Evolutionary conservation across 345 rosid genomes (phyloP).

Genomic region (Gossypium stocksii): DNA sequence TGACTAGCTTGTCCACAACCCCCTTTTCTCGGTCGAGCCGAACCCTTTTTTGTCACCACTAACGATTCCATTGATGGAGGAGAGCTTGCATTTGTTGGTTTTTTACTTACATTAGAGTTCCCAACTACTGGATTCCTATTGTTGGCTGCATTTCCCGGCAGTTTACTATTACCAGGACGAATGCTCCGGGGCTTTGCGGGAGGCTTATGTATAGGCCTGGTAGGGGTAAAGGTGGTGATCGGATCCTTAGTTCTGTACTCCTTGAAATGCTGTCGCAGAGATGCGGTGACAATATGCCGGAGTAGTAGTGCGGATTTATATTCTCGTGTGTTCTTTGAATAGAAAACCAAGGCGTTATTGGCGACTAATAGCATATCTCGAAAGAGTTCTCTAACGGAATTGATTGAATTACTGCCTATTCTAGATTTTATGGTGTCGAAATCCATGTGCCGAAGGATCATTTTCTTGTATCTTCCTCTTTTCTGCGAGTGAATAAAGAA

Average conservation of each 20-base stretch:
- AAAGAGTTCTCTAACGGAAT: constrained; percentile 56
- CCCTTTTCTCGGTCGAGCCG: constrained; percentile 29
- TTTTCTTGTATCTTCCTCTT: constrained; percentile 81
- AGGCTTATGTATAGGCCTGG: constrained; percentile 28
- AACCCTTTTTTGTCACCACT: constrained; percentile 24
- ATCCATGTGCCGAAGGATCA: constrained; percentile 69
- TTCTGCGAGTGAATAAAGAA: constrained; percentile 42
- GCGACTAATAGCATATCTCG: constrained; percentile 68
- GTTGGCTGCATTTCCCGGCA: constrained; percentile 19
- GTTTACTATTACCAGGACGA: constrained; percentile 26
- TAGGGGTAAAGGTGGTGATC: constrained; percentile 19
- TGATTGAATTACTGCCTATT: constrained; percentile 35
- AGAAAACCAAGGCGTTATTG: constrained; percentile 70
- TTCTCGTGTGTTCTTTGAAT: constrained; percentile 74
- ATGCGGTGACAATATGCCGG: constrained; percentile 48
- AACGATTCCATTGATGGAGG: constrained; percentile 41
- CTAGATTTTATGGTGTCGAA: constrained; percentile 63
- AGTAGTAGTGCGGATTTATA: constrained; percentile 64
- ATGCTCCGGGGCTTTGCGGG: constrained; percentile 38
- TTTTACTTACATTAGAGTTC: constrained; percentile 32
- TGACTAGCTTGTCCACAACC: constrained; percentile 15
- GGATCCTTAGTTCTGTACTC: constrained; percentile 27
- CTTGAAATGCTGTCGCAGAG: constrained; percentile 40
- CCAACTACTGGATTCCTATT: constrained; percentile 18
- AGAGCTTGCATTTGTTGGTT: constrained; percentile 22